Conservation (phyloP, 2,329 filamentous ascomycete species). For the Monilinia laxa region DNA sequence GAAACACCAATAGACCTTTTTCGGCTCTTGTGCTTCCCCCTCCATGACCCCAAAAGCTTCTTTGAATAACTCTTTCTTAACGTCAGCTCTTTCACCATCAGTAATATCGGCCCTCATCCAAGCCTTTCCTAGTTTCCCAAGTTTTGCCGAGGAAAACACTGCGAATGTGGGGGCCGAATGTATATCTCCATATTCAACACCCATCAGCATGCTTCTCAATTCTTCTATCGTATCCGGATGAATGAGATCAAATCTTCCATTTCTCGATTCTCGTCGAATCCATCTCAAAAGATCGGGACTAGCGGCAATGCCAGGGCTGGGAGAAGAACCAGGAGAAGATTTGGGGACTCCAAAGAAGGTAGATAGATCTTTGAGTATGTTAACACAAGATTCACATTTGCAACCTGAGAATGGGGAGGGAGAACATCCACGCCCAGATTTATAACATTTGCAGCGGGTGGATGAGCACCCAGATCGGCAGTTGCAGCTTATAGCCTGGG, state of each 20-base stretch:
- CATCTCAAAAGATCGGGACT: conserved; percentile 16
- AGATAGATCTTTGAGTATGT: conserved; percentile 18
- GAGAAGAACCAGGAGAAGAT: neutral
- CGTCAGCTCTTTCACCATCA: neutral
- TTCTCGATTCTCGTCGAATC: conserved; percentile 14
- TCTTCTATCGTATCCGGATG: conserved; percentile 4
- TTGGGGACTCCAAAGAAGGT: neutral
- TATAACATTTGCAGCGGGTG: conserved; percentile 13
- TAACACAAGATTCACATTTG: conserved; percentile 13
- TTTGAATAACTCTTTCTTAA: conserved; percentile 4
- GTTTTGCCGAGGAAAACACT: conserved; percentile 1
- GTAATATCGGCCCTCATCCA: neutral
- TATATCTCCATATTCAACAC: neutral
- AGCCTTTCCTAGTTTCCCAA: neutral
- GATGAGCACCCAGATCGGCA: conserved; percentile 2
- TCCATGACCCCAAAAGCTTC: conserved; percentile 3
- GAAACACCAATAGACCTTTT: conserved; percentile 15
- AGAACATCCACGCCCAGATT: conserved; percentile 5
- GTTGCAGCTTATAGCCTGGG: neutral
- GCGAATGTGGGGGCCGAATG: neutral
- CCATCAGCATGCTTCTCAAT: conserved; percentile 16
- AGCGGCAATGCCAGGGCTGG: neutral
- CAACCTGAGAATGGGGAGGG: neutral
- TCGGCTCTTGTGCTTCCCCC: neutral
- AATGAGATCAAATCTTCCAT: conserved; percentile 10